These are phyloP conservation scores for Metschnikowia similis DNA, from an alignment of 805 yeast genomes.

Conservation along the genomic window DNA sequence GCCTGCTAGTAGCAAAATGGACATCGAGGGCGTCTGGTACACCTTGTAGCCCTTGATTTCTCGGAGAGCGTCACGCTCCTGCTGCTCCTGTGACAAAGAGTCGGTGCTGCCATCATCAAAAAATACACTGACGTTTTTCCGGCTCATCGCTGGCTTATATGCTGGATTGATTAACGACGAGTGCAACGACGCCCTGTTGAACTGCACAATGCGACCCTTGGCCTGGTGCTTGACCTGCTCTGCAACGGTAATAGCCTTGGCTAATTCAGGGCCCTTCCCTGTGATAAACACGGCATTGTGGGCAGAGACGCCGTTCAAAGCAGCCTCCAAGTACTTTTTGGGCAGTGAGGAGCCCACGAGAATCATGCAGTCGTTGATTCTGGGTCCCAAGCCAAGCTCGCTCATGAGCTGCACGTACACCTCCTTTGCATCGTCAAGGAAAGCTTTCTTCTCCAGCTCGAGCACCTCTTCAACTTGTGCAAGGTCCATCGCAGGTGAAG, in stretches of 20 bases:
- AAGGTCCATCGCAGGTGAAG: conserved; percentile 1
- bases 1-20: conserved; percentile 13
- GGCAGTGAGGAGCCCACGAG: conserved; percentile 17
- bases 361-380: conserved; percentile 11
- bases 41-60: conserved; percentile 21
- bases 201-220: conserved; percentile 13
- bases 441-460: conserved; percentile 1
- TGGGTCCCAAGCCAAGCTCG: conserved; percentile 5
- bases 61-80: conserved; percentile 6
- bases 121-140: conserved; percentile 11
- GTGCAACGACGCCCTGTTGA: conserved; percentile 15
- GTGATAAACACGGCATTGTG: conserved; percentile 14
- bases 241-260: conserved; percentile 19
- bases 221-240: conserved; percentile 19
- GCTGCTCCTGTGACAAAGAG: neutral
- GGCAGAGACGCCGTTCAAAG: conserved; percentile 7
- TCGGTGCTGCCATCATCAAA: conserved; percentile 5
- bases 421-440: neutral
- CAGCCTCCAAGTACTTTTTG: conserved; percentile 13
- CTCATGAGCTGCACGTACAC: conserved; percentile 4
- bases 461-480: conserved; percentile 3
- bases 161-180: conserved; percentile 17
- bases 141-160: conserved; percentile 11
- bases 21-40: conserved; percentile 19
- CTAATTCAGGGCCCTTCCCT: conserved; percentile 17